Conservation (phyloP, 805 yeast genomes). For the Candida cerambycidarum region DNA sequence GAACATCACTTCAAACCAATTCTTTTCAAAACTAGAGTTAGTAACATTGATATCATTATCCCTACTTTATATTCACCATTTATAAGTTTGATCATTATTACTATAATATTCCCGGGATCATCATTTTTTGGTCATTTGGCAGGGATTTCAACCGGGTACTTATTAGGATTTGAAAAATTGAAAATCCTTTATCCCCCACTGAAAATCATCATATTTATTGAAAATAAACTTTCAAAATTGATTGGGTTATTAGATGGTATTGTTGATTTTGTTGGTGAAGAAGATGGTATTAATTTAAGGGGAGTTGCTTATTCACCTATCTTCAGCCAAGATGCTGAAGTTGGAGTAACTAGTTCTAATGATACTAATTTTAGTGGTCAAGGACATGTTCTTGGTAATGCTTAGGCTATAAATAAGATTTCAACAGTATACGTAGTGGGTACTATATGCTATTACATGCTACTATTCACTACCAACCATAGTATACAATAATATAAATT, state of each 20-base stretch:
- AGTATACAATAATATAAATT: too few species aligned
- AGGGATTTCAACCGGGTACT: conserved; percentile 66
- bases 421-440: background rate
- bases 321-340: conserved; percentile 25
- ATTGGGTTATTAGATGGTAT: conserved; percentile 56
- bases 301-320: conserved; percentile 29
- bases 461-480: too few species aligned
- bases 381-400: conserved; percentile 21
- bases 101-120: conserved; percentile 60
- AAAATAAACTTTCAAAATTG: conserved; percentile 46
- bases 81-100: conserved; percentile 46
- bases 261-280: conserved; percentile 60
- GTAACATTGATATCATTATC: conserved; percentile 41
- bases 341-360: conserved; percentile 3
- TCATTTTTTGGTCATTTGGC: conserved; percentile 74
- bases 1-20: conserved; percentile 41
- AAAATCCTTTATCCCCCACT: conserved; percentile 65
- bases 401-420: background rate
- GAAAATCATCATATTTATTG: conserved; percentile 63
- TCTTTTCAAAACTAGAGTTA: conserved; percentile 25
- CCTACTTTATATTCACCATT: conserved; percentile 67
- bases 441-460: too few species aligned
- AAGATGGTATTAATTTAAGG: conserved; percentile 51
- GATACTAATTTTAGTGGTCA: conserved; percentile 18
- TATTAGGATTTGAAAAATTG: conserved; percentile 57